A percentile compares a stretch with the other conserved stretches of the same genome.
Evolutionary conservation across 768 basidiomycete species (phyloP).

Genomic region (Kwoniella sp.): DNA sequence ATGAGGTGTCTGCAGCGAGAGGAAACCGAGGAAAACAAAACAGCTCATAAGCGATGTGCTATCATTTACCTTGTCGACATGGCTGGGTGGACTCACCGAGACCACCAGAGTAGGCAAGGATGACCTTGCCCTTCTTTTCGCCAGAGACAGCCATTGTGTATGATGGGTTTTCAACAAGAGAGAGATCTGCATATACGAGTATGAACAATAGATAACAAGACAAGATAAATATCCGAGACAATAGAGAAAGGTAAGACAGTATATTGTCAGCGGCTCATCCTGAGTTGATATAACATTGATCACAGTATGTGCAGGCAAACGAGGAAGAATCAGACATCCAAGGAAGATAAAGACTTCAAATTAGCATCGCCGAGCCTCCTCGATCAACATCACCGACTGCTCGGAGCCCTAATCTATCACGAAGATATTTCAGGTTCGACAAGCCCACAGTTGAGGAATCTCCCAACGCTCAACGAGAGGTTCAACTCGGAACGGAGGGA

Average conservation of each 20-base stretch:
- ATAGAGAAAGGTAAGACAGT: not conserved
- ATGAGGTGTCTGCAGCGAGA: slow-evolving; percentile 78
- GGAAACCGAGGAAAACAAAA: not conserved
- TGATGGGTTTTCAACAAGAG: slow-evolving; percentile 10
- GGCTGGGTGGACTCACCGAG: slow-evolving; percentile 67
- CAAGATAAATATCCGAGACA: slow-evolving; percentile 4
- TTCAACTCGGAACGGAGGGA: slow-evolving; percentile 45
- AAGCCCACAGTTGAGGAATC: slow-evolving; percentile 36
- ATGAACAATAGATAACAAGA: slow-evolving; percentile 16
- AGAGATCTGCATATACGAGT: slow-evolving; percentile 22
- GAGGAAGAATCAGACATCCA: slow-evolving; percentile 55
- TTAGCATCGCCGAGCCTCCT: slow-evolving; percentile 48
- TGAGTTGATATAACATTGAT: not conserved
- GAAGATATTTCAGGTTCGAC: slow-evolving; percentile 22
- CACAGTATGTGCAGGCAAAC: slow-evolving; percentile 11
- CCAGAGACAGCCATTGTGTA: slow-evolving; percentile 40
- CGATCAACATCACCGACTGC: slow-evolving; percentile 35
- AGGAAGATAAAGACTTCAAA: slow-evolving; percentile 57
- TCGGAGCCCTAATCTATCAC: slow-evolving; percentile 25
- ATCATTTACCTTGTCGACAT: slow-evolving; percentile 12
- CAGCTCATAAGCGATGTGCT: slow-evolving; percentile 14
- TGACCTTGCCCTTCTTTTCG: slow-evolving; percentile 72
- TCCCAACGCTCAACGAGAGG: slow-evolving; percentile 42
- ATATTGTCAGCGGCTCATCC: slow-evolving; percentile 11
- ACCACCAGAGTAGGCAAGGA: slow-evolving; percentile 97